Evolutionary conservation across 139 green algal genomes (phyloP).

Genomic region (Chlamydomonas sphaeroides): DNA sequence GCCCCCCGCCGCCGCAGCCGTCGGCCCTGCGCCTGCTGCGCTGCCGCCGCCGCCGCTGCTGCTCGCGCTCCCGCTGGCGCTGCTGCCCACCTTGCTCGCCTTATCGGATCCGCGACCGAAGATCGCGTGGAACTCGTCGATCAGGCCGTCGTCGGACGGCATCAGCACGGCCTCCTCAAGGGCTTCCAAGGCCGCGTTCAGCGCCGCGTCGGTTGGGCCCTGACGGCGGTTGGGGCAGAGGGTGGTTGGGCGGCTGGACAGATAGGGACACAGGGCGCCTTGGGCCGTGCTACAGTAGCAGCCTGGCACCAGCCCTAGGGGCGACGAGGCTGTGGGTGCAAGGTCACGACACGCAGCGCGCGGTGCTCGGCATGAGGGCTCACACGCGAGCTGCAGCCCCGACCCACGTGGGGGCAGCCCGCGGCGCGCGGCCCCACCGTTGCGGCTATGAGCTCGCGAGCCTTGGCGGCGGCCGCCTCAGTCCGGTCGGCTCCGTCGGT

Average conservation of each 20-base stretch:
- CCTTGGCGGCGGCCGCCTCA: too few species aligned
- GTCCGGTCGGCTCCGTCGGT: too few species aligned
- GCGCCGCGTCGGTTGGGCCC: slow-evolving; percentile 23
- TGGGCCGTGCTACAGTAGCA: too few species aligned
- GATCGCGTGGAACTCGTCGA: slow-evolving; percentile 13
- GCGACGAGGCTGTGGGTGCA: too few species aligned
- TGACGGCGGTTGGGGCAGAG: background rate
- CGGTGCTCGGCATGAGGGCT: too few species aligned
- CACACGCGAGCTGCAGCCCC: too few species aligned
- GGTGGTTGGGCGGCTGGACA: background rate
- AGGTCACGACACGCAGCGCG: too few species aligned
- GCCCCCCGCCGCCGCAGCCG: slow-evolving; percentile 5
- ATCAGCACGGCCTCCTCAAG: background rate
- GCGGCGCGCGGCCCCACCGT: too few species aligned
- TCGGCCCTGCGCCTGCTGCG: background rate
- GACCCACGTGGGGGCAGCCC: too few species aligned
- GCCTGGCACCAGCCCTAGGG: too few species aligned
- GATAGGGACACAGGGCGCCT: too few species aligned
- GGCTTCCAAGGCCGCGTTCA: slow-evolving; percentile 1
- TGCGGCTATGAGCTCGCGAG: too few species aligned
- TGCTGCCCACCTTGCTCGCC: background rate
- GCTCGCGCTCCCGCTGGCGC: background rate
- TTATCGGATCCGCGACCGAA: background rate
- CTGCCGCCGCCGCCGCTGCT: background rate
- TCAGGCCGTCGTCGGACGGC: slow-evolving; percentile 2